Evolutionary conservation across 2,329 filamentous ascomycete species (phyloP).

Genomic region (Dothideomycetidae sp.): DNA sequence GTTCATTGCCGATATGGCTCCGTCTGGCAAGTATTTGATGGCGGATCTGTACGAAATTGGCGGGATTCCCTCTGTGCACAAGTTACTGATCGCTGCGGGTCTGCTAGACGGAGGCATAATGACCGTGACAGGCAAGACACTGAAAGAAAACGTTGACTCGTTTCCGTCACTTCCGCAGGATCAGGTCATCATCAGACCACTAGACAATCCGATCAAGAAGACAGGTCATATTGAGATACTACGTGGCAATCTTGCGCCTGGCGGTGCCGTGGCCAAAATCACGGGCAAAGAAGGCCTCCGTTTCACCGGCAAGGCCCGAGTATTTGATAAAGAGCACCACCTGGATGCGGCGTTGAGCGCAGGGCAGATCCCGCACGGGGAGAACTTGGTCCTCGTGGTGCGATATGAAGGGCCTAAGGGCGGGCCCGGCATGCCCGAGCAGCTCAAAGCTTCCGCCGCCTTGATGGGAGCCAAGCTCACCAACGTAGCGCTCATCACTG

Average conservation of each 20-base stretch:
- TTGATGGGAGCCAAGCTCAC: constrained; percentile 63
- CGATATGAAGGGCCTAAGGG: constrained; percentile 75
- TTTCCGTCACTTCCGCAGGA: constrained; percentile 65
- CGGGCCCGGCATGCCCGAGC: constrained; percentile 61
- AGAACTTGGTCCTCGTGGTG: constrained; percentile 79
- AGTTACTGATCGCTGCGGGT: constrained; percentile 62
- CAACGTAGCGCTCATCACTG: constrained; percentile 58
- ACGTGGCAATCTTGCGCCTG: constrained; percentile 73
- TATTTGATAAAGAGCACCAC: constrained; percentile 74
- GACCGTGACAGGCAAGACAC: constrained; percentile 72
- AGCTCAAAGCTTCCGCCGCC: constrained; percentile 56
- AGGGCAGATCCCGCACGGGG: constrained; percentile 55
- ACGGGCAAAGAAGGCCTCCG: constrained; percentile 81
- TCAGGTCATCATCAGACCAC: constrained; percentile 68
- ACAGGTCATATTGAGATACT: constrained; percentile 84
- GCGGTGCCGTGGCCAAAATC: constrained; percentile 87
- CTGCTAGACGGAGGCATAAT: constrained; percentile 64
- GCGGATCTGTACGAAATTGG: constrained; percentile 77
- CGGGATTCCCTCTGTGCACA: constrained; percentile 73
- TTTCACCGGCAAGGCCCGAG: constrained; percentile 67
- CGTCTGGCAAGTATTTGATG: constrained; percentile 74
- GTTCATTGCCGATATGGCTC: constrained; percentile 73
- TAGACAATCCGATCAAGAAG: constrained; percentile 70
- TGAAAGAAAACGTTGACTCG: constrained; percentile 64
- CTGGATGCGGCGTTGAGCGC: constrained; percentile 60